These are phyloP conservation scores for Tetrastigma voinierianum DNA, from an alignment of 164 flowering plant species.

Conservation along the genomic window DNA sequence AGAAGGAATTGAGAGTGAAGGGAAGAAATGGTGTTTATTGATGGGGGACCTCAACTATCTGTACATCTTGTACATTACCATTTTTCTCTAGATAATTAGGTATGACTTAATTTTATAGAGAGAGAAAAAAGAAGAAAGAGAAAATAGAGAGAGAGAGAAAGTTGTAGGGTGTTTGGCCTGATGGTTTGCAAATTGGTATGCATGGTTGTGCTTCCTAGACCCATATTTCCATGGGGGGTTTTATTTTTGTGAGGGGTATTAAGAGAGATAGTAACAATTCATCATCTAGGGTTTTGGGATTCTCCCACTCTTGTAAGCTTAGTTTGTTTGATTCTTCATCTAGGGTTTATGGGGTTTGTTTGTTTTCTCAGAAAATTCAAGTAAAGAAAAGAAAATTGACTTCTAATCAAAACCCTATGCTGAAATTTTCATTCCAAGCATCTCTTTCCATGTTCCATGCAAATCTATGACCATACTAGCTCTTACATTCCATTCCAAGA, in stretches of 20 bases:
- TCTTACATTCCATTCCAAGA: not conserved
- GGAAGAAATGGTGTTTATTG: conserved; percentile 4
- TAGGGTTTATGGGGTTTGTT: not conserved
- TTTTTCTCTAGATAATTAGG: conserved; percentile 30
- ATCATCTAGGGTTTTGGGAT: not conserved
- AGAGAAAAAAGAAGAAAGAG: not conserved
- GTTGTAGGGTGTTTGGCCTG: conserved; percentile 4
- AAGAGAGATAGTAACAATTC: not conserved
- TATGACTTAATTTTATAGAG: conserved; percentile 17
- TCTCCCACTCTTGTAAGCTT: too few relatives aligned
- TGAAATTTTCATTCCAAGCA: not conserved
- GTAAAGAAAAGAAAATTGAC: not conserved
- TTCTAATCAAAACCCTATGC: not conserved
- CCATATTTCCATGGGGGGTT: conserved; percentile 7
- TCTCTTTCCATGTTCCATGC: not conserved
- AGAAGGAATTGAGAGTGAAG: conserved; percentile 1
- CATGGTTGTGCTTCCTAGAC: not conserved
- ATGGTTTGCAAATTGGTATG: conserved; percentile 9
- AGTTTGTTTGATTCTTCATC: not conserved
- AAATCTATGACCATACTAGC: not conserved
- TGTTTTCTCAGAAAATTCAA: not conserved
- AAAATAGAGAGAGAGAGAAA: conserved; percentile 3
- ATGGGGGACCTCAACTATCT: conserved; percentile 15
- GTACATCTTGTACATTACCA: conserved; percentile 39
- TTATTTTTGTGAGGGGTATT: not conserved